Conservation (phyloP, 805 yeast genomes). For the Lipomyces kockii region DNA sequence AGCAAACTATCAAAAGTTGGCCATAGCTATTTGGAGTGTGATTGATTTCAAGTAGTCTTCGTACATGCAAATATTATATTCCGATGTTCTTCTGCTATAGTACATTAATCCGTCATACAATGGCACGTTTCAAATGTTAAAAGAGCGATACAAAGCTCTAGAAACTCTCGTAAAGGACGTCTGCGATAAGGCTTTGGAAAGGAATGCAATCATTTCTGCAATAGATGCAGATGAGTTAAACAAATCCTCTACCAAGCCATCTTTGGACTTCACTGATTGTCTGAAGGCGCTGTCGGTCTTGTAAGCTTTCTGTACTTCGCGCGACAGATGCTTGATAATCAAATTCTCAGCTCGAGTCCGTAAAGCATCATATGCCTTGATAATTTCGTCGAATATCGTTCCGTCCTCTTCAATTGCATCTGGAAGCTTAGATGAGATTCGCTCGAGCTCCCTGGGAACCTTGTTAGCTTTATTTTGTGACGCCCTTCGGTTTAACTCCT, state of each 20-base stretch:
- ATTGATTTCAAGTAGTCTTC: not conserved
- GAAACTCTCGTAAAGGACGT: conserved; percentile 25
- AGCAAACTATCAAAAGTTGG: not conserved
- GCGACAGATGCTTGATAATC: conserved; percentile 42
- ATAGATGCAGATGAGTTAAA: conserved; percentile 17
- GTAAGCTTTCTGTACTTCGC: conserved; percentile 32
- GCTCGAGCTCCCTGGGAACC: conserved; percentile 15
- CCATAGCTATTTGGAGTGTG: not conserved
- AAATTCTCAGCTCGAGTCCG: conserved; percentile 42
- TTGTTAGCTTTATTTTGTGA: conserved; percentile 23
- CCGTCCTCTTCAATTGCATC: conserved; percentile 40
- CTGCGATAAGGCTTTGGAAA: conserved; percentile 22
- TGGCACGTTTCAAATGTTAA: conserved; percentile 6
- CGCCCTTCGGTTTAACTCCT: conserved; percentile 42
- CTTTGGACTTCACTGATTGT: conserved; percentile 25
- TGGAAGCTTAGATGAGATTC: conserved; percentile 29
- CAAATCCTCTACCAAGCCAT: conserved; percentile 15
- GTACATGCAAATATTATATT: not conserved
- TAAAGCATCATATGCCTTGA: conserved; percentile 48
- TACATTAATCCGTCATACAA: not conserved
- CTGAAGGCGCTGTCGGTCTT: conserved; percentile 18
- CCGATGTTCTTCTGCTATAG: not conserved
- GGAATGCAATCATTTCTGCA: conserved; percentile 28
- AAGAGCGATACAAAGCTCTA: conserved; percentile 26
- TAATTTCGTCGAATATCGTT: conserved; percentile 54